These are phyloP conservation scores for Beauveria bassiana DNA, from an alignment of 2,329 filamentous ascomycete genomes.

Conservation along the genomic window DNA sequence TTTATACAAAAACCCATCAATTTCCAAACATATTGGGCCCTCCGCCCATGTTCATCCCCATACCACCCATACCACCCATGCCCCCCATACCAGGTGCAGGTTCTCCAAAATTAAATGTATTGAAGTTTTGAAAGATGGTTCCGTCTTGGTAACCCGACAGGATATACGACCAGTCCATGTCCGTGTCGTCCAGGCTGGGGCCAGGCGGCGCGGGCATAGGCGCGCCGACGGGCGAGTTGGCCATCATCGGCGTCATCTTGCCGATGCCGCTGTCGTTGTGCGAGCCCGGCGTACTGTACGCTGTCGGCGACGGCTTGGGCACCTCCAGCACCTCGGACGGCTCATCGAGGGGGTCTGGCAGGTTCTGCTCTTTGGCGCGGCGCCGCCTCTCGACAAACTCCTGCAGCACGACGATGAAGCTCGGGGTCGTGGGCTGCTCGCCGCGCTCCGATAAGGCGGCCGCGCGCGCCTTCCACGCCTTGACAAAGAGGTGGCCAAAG, in stretches of 20 bases:
- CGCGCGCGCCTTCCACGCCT: conserved; percentile 54
- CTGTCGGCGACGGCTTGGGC: not conserved
- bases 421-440: conserved; percentile 33
- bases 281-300: conserved; percentile 15
- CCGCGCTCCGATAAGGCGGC: conserved; percentile 38
- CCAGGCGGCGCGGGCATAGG: not conserved
- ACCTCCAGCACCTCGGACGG: not conserved
- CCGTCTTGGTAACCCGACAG: conserved; percentile 34
- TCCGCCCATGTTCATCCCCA: conserved; percentile 15
- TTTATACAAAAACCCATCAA: not conserved
- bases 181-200: conserved; percentile 22
- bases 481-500: conserved; percentile 51
- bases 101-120: conserved; percentile 18
- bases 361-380: conserved; percentile 23
- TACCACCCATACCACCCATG: conserved; percentile 16
- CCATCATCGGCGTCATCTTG: conserved; percentile 1
- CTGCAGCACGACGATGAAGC: conserved; percentile 40
- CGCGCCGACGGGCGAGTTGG: not conserved
- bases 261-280: conserved; percentile 9
- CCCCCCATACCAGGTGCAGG: conserved; percentile 14
- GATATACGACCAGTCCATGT: conserved; percentile 44
- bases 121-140: conserved; percentile 23
- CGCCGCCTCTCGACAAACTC: conserved; percentile 33
- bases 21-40: conserved; percentile 22
- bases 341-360: conserved; percentile 6